Percentiles rank a stretch among this genome's conserved stretches.
These are phyloP conservation scores for Sclerospora graminicola DNA, from an alignment of 352 stramenopile species.

Conservation along the genomic window DNA sequence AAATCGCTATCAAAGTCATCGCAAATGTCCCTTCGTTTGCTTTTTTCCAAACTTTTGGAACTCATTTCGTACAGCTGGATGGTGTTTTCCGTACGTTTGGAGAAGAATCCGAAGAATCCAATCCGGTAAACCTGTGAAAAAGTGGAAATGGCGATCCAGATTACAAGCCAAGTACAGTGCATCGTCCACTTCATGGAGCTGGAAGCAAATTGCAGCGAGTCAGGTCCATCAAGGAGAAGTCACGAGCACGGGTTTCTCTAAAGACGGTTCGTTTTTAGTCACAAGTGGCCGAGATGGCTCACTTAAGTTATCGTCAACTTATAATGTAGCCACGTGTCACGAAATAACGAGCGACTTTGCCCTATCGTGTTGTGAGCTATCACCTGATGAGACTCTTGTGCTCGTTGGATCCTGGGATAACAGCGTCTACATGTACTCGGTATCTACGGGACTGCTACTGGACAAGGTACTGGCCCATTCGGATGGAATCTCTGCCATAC, in stretches of 20 bases:
- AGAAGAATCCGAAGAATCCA: conserved; percentile 15
- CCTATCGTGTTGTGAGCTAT: conserved; percentile 64
- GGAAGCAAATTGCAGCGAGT: conserved; percentile 31
- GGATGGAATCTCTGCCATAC: conserved; percentile 62
- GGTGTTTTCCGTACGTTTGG: no score
- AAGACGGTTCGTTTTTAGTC: conserved; percentile 37
- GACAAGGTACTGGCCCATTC: conserved; percentile 57
- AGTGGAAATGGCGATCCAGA: conserved; percentile 44
- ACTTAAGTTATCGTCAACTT: conserved; percentile 38
- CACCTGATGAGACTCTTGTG: conserved; percentile 44
- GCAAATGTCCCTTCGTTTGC: conserved; percentile 32
- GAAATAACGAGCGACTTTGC: conserved; percentile 25
- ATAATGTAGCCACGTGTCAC: conserved; percentile 18
- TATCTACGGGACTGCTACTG: conserved; percentile 35
- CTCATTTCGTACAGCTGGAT: no score
- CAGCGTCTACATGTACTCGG: conserved; percentile 64
- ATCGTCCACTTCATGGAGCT: conserved; percentile 29
- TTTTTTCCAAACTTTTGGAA: conserved; percentile 31
- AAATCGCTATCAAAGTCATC: conserved; percentile 1
- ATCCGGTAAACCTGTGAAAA: conserved; percentile 29
- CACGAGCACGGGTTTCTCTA: conserved; percentile 49
- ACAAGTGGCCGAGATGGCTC: conserved; percentile 62
- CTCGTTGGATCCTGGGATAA: conserved; percentile 72
- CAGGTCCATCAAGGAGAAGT: conserved; percentile 50
- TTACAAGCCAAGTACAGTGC: conserved; percentile 25